Conservation (phyloP, 805 yeast genomes). For the Cyberlindnera petersonii region DNA sequence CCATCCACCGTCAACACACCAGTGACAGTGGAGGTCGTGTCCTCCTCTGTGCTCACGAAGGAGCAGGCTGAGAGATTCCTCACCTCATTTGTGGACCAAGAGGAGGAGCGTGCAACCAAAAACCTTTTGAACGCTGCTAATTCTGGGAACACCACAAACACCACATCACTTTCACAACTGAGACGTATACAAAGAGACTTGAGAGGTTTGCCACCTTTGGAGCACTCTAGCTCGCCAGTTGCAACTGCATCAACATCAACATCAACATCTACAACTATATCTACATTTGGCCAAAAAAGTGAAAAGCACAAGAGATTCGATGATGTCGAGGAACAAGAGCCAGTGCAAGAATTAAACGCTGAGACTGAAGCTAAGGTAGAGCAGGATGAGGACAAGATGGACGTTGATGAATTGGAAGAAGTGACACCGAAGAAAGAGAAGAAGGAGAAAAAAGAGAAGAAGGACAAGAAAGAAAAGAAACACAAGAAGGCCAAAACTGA, state of each 20-base stretch:
- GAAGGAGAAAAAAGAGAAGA: conserved; percentile 16
- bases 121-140: conserved; percentile 21
- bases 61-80: conserved; percentile 44
- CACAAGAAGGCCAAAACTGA: conserved; percentile 4
- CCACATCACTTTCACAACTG: conserved; percentile 49
- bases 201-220: conserved; percentile 71
- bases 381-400: conserved; percentile 11
- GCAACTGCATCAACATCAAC: no score
- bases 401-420: conserved; percentile 10
- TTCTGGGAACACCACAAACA: conserved; percentile 21
- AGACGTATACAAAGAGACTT: conserved; percentile 72
- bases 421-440: conserved; percentile 12
- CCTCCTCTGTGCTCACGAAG: conserved; percentile 29
- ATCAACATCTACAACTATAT: background rate
- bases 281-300: conserved; percentile 1
- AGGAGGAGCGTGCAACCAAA: conserved; percentile 19
- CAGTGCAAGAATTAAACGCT: conserved; percentile 5
- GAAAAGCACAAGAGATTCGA: conserved; percentile 25
- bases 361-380: background rate
- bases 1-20: conserved; percentile 26
- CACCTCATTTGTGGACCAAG: conserved; percentile 37
- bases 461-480: conserved; percentile 9
- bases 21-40: conserved; percentile 19
- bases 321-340: conserved; percentile 6
- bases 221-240: conserved; percentile 15